Percentiles rank a stretch among this genome's conserved stretches.
These are phyloP conservation scores for Leccinum barrowsii DNA, from an alignment of 768 basidiomycete species.

Conservation along the genomic window DNA sequence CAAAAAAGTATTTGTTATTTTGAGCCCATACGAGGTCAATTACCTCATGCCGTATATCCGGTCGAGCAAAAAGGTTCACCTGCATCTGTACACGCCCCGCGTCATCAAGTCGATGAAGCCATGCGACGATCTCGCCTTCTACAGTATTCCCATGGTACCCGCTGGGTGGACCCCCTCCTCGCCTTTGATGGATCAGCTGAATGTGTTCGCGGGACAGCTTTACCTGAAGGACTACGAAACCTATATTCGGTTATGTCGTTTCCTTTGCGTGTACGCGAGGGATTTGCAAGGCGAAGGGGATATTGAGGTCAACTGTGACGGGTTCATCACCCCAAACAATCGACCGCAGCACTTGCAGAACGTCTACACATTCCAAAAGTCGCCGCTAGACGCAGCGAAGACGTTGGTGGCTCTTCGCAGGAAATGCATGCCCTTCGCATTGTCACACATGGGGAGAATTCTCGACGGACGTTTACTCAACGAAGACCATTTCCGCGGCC, in stretches of 20 bases:
- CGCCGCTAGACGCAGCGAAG: conserved; percentile 31
- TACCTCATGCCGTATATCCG: conserved; percentile 36
- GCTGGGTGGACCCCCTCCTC: neutral
- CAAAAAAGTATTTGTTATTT: conserved; percentile 27
- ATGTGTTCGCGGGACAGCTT: neutral
- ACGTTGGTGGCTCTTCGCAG: conserved; percentile 29
- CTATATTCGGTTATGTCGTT: conserved; percentile 13
- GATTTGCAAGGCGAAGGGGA: neutral
- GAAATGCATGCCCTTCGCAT: conserved; percentile 37
- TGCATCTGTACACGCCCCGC: conserved; percentile 44
- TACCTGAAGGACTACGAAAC: conserved; percentile 9
- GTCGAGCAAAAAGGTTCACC: conserved; percentile 29
- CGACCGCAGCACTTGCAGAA: neutral
- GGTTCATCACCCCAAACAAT: conserved; percentile 1
- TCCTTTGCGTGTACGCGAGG: neutral
- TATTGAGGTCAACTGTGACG: conserved; percentile 7
- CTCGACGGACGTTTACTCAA: conserved; percentile 27
- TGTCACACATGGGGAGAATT: conserved; percentile 42
- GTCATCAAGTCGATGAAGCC: conserved; percentile 32
- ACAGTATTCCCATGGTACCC: neutral
- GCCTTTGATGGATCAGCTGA: neutral
- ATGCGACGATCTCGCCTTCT: conserved; percentile 13
- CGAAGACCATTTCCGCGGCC: conserved; percentile 1
- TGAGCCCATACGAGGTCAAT: conserved; percentile 43
- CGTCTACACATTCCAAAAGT: conserved; percentile 30